Base-by-base conservation (phyloP, 225 moss, liverwort and hornwort genomes). In the Sphagnum contortum region DNA sequence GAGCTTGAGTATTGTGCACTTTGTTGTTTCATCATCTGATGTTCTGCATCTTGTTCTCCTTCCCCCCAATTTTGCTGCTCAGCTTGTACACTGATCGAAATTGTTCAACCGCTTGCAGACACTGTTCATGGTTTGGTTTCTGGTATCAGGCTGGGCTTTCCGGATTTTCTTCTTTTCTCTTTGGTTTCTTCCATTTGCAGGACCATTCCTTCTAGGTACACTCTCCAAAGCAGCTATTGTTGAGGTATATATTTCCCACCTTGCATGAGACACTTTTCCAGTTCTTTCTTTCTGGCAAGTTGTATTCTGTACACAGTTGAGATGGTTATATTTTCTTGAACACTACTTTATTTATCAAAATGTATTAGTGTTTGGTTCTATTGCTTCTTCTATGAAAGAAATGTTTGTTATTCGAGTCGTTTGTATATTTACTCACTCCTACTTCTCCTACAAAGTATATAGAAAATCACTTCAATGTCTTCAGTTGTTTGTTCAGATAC, bases 81-180 rank as follows among this genome's bases (percentile, higher is more conserved):
- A 62, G 62, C 62, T 10, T 8, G 4, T 47, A 8, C 44, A 47
- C 46, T 47, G 44, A 47, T 47, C 9, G 48, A 47, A 5, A 12
- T 62, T 62, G n/a, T n/a, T 29, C 29, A 29, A 47, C 7, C 12
- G 46, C 9, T 62, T 77, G 82, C 88, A 93, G 93, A 91, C 87
- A 12, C 79, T 98, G 66, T 87, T 91, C 68, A 72, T 93, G 66
- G 53, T 93, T 49, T 98, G 98, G 98, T 83, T 93, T 63, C 69
- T 98, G 48, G 68, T 98, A 29, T 98, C 98, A 5, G 98, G 98
- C n/a, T 98, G 98, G 93, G 84, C 93, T 70, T 98, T 98, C 73
- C 83, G 98, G 64, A 3, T 98, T 67, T 79, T 98, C 48, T 90
- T 93, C 72, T 79, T 93, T 67, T 98, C 98, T 65, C 84, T 98